These are phyloP conservation scores for Aspergillus olivimuriae DNA, from an alignment of 495 filamentous ascomycete genomes.

Conservation along the genomic window DNA sequence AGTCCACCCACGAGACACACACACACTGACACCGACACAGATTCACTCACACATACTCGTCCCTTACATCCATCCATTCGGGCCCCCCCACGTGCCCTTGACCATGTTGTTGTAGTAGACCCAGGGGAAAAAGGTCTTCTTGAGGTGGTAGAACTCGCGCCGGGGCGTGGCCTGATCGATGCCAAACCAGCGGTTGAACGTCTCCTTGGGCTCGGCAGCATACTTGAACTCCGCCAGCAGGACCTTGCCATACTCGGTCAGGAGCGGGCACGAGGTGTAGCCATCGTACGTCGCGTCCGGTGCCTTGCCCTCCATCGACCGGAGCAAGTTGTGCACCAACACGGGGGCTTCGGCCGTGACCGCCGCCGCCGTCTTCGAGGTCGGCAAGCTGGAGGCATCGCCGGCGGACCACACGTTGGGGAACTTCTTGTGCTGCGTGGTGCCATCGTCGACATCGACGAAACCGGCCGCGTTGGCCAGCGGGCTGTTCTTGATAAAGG, in stretches of 20 bases:
- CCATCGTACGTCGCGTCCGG: slow-evolving; percentile 51
- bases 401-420: slow-evolving; percentile 64
- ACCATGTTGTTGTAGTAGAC: no score
- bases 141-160: slow-evolving; percentile 51
- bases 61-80: no score
- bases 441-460: slow-evolving; percentile 58
- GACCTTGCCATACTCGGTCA: slow-evolving; percentile 60
- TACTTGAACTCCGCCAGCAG: slow-evolving; percentile 70
- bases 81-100: no score
- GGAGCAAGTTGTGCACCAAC: slow-evolving; percentile 50
- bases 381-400: slow-evolving; percentile 60
- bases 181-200: slow-evolving; percentile 50
- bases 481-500: slow-evolving; percentile 50
- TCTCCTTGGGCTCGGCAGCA: slow-evolving; percentile 64
- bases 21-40: no score
- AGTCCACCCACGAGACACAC: no score
- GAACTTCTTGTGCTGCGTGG: slow-evolving; percentile 55
- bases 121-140: no score
- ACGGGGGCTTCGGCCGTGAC: slow-evolving; percentile 59
- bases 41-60: no score
- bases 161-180: slow-evolving; percentile 52
- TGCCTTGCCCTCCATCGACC: slow-evolving; percentile 48
- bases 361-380: slow-evolving; percentile 63
- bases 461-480: slow-evolving; percentile 55
- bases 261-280: slow-evolving; percentile 63